Evolutionary conservation across 2,329 filamentous ascomycete genomes (phyloP), one percentile per base, ranked within the genome.

Genomic region (Fusarium sp.): DNA sequence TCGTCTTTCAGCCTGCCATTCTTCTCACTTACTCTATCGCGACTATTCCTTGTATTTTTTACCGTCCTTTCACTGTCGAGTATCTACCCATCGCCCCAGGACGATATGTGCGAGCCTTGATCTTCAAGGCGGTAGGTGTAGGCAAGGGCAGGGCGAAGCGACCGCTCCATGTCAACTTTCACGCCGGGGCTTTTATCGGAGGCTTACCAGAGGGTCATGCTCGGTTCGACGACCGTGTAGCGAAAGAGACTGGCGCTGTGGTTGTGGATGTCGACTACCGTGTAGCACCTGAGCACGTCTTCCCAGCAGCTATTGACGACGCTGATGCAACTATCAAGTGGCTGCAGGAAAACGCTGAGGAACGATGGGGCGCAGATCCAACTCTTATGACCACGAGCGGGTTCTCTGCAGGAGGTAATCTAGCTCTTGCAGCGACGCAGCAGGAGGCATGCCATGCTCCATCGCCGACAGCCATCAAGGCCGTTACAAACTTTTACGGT

Each of bases 221-320:
- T 2, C 62, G 71, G 0, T 84, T 84, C 62, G 82, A 83, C 66
- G 66, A 78, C 2, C 68, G 76, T 6, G 68, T 87, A 1, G 82
- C 82, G 1, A 70, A 78, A 18, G 74, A 81, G 41, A 86, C 85
- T 0, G 85, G 83, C 1, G 85, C 85, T 3, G 82, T 87, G 0
- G 85, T 85, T 18, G 80, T 89, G 9, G 86, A 86, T 66, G 82
- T 88, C 6, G 86, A 87, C 20, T 89, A 89, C 72, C 82, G 88
- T 2, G 83, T 88, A 35, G 87, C 87, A 9, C 88, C 88, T 0
- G 87, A 88, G 67, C 80, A 88, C 71, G 80, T 81, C 27, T 89
- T 89, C 66, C 88, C 88, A 0, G 80, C 79, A 1, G 84, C 84
- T 5, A 79, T 88, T 2, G 80, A 88, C 63, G 88, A 90, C 73